phyloP scores from a whole-genome alignment of 768 basidiomycete genomes.

The Trametes meyenii region DNA sequence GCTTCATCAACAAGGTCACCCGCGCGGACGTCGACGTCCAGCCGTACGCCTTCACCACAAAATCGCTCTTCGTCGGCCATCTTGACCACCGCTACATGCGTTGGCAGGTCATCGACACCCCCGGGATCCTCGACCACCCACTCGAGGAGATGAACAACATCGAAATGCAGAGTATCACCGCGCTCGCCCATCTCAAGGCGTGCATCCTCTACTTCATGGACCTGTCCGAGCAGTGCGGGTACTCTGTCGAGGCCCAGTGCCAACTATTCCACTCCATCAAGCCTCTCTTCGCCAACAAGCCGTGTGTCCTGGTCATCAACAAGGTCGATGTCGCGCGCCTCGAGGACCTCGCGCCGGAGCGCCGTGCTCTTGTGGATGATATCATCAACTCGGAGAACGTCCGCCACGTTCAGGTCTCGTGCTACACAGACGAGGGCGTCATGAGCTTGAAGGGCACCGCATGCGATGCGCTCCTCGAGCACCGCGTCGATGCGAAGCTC shows the following conservation, averaged over 20 bases:
- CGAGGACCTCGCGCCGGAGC: conserved; percentile 78
- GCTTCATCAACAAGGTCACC: conserved; percentile 99
- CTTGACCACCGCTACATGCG: conserved; percentile 98
- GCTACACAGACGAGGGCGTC: conserved; percentile 96
- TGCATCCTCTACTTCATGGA: conserved; percentile 99
- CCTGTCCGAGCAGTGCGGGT: conserved; percentile 97
- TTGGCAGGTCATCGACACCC: conserved; percentile 99
- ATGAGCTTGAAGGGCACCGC: conserved; percentile 96
- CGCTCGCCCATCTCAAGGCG: conserved; percentile 92
- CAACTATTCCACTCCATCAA: conserved; percentile 99
- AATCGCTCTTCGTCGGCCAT: conserved; percentile 97
- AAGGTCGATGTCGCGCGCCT: conserved; percentile 94
- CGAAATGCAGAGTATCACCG: conserved; percentile 99
- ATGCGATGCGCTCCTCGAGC: conserved; percentile 93
- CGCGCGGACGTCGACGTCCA: conserved; percentile 99
- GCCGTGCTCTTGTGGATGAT: conserved; percentile 80
- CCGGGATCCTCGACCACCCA: conserved; percentile 96
- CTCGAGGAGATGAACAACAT: conserved; percentile 99
- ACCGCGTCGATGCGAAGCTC: conserved; percentile 92
- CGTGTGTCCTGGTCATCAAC: conserved; percentile 93
- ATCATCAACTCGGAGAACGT: conserved; percentile 79
- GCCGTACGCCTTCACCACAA: conserved; percentile 99
- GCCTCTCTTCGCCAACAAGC: conserved; percentile 93
- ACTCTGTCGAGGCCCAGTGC: conserved; percentile 97
- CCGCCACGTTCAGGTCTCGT: conserved; percentile 82